Conservation (phyloP, 331 rosid species). For the Acacia concinna region DNA sequence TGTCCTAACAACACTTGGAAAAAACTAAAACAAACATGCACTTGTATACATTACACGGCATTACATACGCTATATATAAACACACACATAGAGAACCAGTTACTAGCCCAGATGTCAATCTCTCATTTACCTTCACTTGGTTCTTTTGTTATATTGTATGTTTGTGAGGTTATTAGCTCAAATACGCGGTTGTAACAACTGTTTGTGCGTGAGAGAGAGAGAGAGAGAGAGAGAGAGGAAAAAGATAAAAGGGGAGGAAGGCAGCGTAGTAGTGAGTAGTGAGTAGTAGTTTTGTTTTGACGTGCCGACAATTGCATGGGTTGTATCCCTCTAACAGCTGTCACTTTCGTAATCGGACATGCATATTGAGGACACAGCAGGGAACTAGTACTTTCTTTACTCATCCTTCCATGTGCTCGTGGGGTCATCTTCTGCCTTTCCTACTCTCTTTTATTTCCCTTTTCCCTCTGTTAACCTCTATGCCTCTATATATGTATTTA, state of each 20-base stretch:
- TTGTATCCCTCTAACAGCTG: constrained; percentile 24
- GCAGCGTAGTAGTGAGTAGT: neutral
- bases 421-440: constrained; percentile 44
- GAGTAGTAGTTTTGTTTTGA: constrained; percentile 50
- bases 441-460: constrained; percentile 8
- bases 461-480: neutral
- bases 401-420: constrained; percentile 17
- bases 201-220: neutral
- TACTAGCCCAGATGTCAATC: neutral
- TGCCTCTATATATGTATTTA: too few relatives aligned
- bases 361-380: neutral
- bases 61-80: neutral
- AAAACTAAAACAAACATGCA: too few relatives aligned
- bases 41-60: neutral
- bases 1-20: too few relatives aligned
- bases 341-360: constrained; percentile 20
- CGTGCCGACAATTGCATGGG: constrained; percentile 58
- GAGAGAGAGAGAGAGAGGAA: neutral
- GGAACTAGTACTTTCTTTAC: constrained; percentile 14
- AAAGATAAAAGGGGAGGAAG: neutral
- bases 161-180: constrained; percentile 6
- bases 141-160: neutral
- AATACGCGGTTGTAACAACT: constrained; percentile 45
- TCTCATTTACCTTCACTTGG: neutral
- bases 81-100: neutral